Percentiles rank a stretch among this genome's conserved stretches.
phyloP scores from a whole-genome alignment of 768 basidiomycete species.

The Mycena maculata region DNA sequence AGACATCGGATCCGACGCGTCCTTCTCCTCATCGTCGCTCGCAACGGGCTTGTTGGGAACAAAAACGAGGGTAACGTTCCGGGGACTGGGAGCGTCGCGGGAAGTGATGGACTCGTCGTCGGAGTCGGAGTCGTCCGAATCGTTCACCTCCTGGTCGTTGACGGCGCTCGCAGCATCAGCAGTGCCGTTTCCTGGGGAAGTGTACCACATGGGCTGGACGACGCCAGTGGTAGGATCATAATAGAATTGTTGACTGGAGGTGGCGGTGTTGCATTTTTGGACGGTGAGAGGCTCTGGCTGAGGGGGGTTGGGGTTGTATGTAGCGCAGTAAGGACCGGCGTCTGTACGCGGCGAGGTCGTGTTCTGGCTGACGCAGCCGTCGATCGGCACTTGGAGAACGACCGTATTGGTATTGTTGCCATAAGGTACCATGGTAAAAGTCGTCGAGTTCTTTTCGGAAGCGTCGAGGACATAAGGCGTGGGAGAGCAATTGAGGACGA shows the following conservation, averaged over 20 bases:
- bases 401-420: conserved; percentile 46
- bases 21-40: conserved; percentile 28
- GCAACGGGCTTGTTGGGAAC: conserved; percentile 51
- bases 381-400: conserved; percentile 57
- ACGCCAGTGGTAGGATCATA: conserved; percentile 61
- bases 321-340: conserved; percentile 69
- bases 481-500: conserved; percentile 43
- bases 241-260: conserved; percentile 66
- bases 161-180: conserved; percentile 21
- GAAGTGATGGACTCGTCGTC: background rate
- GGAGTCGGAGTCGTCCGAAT: background rate
- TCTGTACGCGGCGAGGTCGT: too few relatives aligned
- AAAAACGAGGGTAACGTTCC: conserved; percentile 68
- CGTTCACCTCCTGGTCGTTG: conserved; percentile 25
- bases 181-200: conserved; percentile 42
- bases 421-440: conserved; percentile 54
- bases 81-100: conserved; percentile 38
- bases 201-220: conserved; percentile 65
- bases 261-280: conserved; percentile 51
- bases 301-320: conserved; percentile 66
- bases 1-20: conserved; percentile 37
- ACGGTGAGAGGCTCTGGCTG: conserved; percentile 62
- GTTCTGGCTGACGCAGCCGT: conserved; percentile 50
- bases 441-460: conserved; percentile 58
- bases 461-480: conserved; percentile 58